phyloP scores from a whole-genome alignment of 2,329 filamentous ascomycete genomes.

The Fonsecaea erecta region DNA sequence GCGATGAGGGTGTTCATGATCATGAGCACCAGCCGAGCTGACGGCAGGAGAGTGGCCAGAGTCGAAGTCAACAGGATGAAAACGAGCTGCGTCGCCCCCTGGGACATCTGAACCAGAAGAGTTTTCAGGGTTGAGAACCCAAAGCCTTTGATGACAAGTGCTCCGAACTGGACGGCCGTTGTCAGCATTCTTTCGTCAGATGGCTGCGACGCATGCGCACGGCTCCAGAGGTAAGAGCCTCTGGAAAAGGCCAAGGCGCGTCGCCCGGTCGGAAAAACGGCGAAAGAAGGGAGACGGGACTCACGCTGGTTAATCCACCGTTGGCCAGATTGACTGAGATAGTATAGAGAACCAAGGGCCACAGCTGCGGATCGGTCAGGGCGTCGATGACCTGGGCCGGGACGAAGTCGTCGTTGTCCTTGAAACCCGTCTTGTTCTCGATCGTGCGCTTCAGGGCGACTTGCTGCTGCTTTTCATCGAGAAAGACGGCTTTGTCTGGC shows the following conservation, averaged over 20 bases:
- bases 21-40: conserved; percentile 43
- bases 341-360: conserved; percentile 61
- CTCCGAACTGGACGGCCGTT: conserved; percentile 40
- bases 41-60: conserved; percentile 40
- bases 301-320: conserved; percentile 58
- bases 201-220: not conserved
- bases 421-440: conserved; percentile 59
- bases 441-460: conserved; percentile 60
- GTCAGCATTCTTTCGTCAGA: not conserved
- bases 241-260: not conserved
- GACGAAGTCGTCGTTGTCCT: conserved; percentile 55
- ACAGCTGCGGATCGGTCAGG: conserved; percentile 60
- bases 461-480: conserved; percentile 46
- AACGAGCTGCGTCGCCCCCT: conserved; percentile 42
- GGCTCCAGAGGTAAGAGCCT: not conserved
- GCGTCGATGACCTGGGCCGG: conserved; percentile 54
- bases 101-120: conserved; percentile 45
- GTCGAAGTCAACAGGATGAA: conserved; percentile 42
- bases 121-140: conserved; percentile 44
- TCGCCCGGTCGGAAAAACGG: conserved; percentile 1
- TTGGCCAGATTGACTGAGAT: conserved; percentile 62
- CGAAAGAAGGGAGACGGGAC: conserved; percentile 20
- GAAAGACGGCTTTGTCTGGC: conserved; percentile 51
- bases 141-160: conserved; percentile 47
- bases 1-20: conserved; percentile 41